Conservation (phyloP, 2,329 filamentous ascomycete genomes). For the Ascocoryne sarcoides region DNA sequence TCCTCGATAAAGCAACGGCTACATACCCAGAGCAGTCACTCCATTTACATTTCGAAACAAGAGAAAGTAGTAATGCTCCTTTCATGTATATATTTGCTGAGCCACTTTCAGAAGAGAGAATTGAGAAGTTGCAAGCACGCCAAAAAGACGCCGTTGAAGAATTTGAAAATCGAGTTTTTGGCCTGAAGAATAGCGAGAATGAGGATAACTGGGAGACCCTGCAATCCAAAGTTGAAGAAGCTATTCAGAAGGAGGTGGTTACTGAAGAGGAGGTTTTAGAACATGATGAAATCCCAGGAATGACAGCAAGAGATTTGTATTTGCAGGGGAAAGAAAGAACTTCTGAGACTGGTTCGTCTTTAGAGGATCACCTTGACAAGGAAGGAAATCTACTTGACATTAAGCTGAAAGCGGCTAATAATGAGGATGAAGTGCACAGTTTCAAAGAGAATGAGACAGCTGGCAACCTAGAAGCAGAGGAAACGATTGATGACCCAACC, state of each 20-base stretch:
- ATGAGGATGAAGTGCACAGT: too few species aligned
- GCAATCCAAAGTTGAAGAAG: slow-evolving; percentile 27
- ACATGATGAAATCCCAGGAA: slow-evolving; percentile 3
- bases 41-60: slow-evolving; percentile 74
- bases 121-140: slow-evolving; percentile 62
- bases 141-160: slow-evolving; percentile 56
- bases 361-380: not conserved
- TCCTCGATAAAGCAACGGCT: slow-evolving; percentile 65
- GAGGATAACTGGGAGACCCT: slow-evolving; percentile 25
- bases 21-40: slow-evolving; percentile 70
- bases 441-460: too few species aligned
- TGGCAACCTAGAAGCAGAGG: too few species aligned
- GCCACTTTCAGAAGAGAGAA: slow-evolving; percentile 65
- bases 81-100: slow-evolving; percentile 88
- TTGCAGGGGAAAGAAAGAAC: too few species aligned
- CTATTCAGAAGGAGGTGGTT: slow-evolving; percentile 23
- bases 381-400: not conserved
- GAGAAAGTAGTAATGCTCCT: slow-evolving; percentile 39
- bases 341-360: too few species aligned
- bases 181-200: slow-evolving; percentile 31
- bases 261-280: slow-evolving; percentile 13
- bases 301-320: too few species aligned
- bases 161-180: slow-evolving; percentile 57
- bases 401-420: slow-evolving; percentile 2
- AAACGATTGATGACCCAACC: too few species aligned